phyloP scores from a whole-genome alignment of 768 basidiomycete species.

The Russula sp. region DNA sequence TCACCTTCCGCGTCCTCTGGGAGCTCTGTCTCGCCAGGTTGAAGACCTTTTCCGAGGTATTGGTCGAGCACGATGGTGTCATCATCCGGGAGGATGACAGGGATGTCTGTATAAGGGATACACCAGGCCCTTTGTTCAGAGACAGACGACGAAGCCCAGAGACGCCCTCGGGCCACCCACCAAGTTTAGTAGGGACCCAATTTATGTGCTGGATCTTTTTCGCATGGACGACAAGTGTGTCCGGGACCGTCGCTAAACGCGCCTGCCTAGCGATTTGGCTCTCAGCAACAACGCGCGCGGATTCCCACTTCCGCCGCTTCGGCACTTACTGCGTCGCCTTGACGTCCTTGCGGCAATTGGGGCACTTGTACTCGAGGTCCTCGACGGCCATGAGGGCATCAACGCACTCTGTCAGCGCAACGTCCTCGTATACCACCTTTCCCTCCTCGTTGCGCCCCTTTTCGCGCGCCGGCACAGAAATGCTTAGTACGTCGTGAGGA shows the following conservation, averaged over 20 bases:
- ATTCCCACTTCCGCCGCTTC: neutral
- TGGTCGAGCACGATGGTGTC: slow-evolving; percentile 53
- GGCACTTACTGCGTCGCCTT: slow-evolving; percentile 60
- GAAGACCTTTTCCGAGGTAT: slow-evolving; percentile 65
- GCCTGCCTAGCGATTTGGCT: slow-evolving; percentile 44
- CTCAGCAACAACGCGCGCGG: neutral
- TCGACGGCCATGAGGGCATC: slow-evolving; percentile 52
- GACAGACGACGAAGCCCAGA: neutral
- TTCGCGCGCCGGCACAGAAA: slow-evolving; percentile 67
- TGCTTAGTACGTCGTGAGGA: slow-evolving; percentile 64
- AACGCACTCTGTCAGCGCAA: slow-evolving; percentile 55
- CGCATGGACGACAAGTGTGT: slow-evolving; percentile 81
- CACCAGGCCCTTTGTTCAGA: neutral
- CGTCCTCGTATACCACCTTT: slow-evolving; percentile 55
- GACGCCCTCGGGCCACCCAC: slow-evolving; percentile 34
- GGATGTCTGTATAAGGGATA: slow-evolving; percentile 55
- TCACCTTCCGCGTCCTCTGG: slow-evolving; percentile 43
- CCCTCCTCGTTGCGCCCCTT: slow-evolving; percentile 49
- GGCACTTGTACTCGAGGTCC: slow-evolving; percentile 74
- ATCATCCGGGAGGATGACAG: slow-evolving; percentile 57
- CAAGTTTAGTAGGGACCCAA: slow-evolving; percentile 95
- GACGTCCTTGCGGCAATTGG: slow-evolving; percentile 60
- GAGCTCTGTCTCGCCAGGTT: slow-evolving; percentile 60
- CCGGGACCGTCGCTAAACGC: slow-evolving; percentile 80
- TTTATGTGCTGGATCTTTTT: slow-evolving; percentile 93